These are phyloP conservation scores for Lumnitzera littorea DNA, from an alignment of 345 rosid genomes.

Conservation along the genomic window DNA sequence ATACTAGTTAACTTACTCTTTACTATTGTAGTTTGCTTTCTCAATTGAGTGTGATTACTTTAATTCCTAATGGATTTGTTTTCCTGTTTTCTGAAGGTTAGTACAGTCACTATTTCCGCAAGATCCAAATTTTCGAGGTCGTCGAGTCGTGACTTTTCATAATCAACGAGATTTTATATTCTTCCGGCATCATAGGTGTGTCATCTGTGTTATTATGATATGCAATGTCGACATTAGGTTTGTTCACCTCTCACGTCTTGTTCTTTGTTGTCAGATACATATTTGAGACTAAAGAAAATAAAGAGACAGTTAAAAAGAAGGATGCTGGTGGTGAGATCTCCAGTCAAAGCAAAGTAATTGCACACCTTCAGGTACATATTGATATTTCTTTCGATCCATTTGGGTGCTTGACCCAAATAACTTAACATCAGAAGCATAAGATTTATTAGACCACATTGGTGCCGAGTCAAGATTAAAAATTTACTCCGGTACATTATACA, in stretches of 20 bases:
- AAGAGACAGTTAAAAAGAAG: conserved; percentile 39
- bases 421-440: too few relatives aligned
- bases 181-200: conserved; percentile 89
- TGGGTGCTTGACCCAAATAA: too few relatives aligned
- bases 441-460: too few relatives aligned
- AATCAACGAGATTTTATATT: conserved; percentile 94
- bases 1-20: background rate
- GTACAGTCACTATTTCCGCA: conserved; percentile 84
- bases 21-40: background rate
- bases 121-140: conserved; percentile 73
- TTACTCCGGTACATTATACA: too few relatives aligned
- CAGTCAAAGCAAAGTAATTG: conserved; percentile 44
- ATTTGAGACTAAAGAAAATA: conserved; percentile 65
- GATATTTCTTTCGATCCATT: background rate
- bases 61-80: background rate
- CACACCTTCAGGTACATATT: conserved; percentile 71
- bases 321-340: conserved; percentile 33
- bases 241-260: background rate
- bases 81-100: conserved; percentile 31
- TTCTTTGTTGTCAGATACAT: conserved; percentile 44
- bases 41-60: background rate
- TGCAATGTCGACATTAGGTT: background rate
- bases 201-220: background rate
- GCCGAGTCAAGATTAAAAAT: too few relatives aligned
- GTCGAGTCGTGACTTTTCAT: conserved; percentile 91